phyloP scores from a whole-genome alignment of 371 early-diverging fungal species.

The Mortierella sp. region DNA sequence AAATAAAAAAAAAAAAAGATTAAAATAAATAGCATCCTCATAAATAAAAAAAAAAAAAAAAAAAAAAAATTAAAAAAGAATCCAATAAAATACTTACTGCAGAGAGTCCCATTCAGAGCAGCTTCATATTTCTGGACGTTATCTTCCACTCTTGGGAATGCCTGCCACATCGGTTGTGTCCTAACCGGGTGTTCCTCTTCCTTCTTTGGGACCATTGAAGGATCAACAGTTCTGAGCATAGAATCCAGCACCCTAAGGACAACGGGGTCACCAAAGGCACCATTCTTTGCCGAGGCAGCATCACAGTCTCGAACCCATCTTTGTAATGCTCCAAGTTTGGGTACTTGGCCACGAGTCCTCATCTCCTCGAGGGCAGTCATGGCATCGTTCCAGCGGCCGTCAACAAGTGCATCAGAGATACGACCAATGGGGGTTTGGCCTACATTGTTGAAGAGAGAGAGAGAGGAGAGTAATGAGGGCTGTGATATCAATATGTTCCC shows the following conservation, averaged over 20 bases:
- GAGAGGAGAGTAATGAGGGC: background rate
- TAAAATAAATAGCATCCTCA: background rate
- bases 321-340: conserved; percentile 67
- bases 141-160: conserved; percentile 38
- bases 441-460: conserved; percentile 3
- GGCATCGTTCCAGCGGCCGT: conserved; percentile 67
- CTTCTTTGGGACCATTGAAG: conserved; percentile 56
- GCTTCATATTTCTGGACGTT: conserved; percentile 49
- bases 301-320: conserved; percentile 73
- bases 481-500: too few species aligned
- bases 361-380: conserved; percentile 60
- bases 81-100: conserved; percentile 30
- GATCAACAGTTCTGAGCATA: conserved; percentile 65
- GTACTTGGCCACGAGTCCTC: conserved; percentile 56
- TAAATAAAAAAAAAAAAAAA: too few species aligned
- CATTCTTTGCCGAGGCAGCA: conserved; percentile 61
- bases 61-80: too few species aligned
- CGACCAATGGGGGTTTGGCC: conserved; percentile 58
- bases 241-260: conserved; percentile 65
- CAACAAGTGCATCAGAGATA: conserved; percentile 61
- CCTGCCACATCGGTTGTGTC: conserved; percentile 55
- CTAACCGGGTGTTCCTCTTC: conserved; percentile 46
- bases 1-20: too few species aligned
- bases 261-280: conserved; percentile 56
- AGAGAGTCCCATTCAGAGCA: conserved; percentile 35